phyloP scores from a whole-genome alignment of 441 rosid genomes.

The Syzygium malaccense region DNA sequence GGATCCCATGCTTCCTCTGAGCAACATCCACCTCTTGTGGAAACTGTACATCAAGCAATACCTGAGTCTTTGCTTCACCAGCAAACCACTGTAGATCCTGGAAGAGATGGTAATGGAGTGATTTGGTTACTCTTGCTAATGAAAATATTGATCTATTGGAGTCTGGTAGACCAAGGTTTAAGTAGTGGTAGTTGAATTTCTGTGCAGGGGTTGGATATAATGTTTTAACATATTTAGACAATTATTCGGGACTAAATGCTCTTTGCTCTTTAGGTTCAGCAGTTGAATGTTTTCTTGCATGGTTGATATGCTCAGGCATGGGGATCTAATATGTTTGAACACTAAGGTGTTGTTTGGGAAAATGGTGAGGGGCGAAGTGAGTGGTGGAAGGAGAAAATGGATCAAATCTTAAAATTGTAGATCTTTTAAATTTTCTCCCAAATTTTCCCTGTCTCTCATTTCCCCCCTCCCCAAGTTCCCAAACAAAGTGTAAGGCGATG shows the following conservation, averaged over 20 bases:
- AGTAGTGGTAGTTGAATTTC: not conserved
- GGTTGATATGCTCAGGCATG: not conserved
- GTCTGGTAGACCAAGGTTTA: not conserved
- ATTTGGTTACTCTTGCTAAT: not conserved
- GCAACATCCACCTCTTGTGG: constrained; percentile 20
- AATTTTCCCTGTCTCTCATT: not conserved
- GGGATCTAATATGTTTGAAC: not conserved
- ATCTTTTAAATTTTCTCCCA: not conserved
- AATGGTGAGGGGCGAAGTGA: not conserved
- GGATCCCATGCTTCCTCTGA: constrained; percentile 33
- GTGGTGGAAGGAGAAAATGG: not conserved
- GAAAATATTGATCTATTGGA: not conserved
- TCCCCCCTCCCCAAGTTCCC: not conserved
- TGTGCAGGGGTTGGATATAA: not conserved
- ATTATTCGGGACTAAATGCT: not conserved
- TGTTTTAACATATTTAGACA: not conserved
- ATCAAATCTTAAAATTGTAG: not conserved
- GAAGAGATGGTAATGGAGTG: constrained; percentile 38
- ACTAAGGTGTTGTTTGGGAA: not conserved
- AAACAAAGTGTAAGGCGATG: not conserved
- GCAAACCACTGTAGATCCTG: constrained; percentile 23
- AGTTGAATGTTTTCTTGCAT: not conserved
- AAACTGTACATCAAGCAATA: constrained; percentile 29
- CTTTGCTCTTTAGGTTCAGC: not conserved
- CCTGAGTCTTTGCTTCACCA: constrained; percentile 24